These are phyloP conservation scores for Gymnopilus junonius DNA, from an alignment of 768 basidiomycete species.

Conservation along the genomic window DNA sequence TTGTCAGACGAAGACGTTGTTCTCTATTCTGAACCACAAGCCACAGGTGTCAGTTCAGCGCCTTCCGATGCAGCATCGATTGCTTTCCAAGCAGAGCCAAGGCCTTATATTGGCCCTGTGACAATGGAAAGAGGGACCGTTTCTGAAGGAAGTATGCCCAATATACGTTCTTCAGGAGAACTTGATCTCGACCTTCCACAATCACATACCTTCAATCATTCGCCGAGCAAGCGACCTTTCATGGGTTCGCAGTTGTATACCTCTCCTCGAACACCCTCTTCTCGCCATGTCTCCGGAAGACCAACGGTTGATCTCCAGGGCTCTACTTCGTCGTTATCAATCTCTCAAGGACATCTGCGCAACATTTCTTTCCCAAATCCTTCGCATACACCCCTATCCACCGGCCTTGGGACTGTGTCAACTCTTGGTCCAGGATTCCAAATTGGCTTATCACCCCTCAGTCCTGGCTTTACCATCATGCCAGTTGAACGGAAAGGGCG, in stretches of 20 bases:
- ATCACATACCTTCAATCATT: conserved; percentile 12
- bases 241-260: conserved; percentile 20
- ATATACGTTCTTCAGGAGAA: conserved; percentile 10
- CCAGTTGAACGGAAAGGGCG: conserved; percentile 53
- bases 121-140: conserved; percentile 37
- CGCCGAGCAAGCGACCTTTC: conserved; percentile 12
- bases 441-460: conserved; percentile 75
- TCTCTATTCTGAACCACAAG: conserved; percentile 26
- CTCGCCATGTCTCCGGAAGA: conserved; percentile 8
- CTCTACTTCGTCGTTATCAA: conserved; percentile 19
- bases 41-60: conserved; percentile 6
- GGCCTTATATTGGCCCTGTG: conserved; percentile 23
- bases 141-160: conserved; percentile 33
- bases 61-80: conserved; percentile 4
- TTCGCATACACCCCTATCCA: conserved; percentile 26
- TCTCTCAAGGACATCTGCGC: conserved; percentile 20
- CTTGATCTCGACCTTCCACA: conserved; percentile 4
- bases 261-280: conserved; percentile 16
- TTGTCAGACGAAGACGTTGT: conserved; percentile 34
- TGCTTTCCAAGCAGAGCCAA: conserved; percentile 4
- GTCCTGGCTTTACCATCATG: conserved; percentile 77
- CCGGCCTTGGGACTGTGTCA: conserved; percentile 41
- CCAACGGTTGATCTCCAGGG: conserved; percentile 9
- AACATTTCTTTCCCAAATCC: conserved; percentile 25
- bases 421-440: conserved; percentile 61